phyloP scores from a whole-genome alignment of 78 protist genomes.

The Bigelowiella natans region DNA sequence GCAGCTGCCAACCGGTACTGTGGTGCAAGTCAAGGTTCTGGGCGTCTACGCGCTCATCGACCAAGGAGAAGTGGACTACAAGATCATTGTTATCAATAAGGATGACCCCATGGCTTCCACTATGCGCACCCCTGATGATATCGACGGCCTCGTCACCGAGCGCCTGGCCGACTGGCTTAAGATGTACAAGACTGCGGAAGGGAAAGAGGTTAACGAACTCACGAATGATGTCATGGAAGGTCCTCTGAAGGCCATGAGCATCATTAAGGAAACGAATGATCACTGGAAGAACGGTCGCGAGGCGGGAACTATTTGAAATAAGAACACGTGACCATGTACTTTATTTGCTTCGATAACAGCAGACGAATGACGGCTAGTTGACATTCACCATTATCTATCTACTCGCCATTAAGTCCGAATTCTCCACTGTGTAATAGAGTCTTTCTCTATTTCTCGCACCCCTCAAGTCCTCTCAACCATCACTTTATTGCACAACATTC shows the following conservation, averaged over 20 bases:
- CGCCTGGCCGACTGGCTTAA: slow-evolving; percentile 31
- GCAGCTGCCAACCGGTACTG: neutral
- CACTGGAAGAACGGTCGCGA: slow-evolving; percentile 4
- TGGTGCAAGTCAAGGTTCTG: slow-evolving; percentile 27
- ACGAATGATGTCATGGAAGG: neutral
- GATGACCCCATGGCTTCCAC: slow-evolving; percentile 5
- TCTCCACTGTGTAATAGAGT: neutral
- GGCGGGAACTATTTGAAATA: neutral
- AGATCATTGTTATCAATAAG: slow-evolving; percentile 11
- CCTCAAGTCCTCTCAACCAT: no score
- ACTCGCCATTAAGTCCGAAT: neutral
- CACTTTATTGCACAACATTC: no score
- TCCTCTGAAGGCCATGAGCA: neutral
- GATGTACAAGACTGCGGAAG: slow-evolving; percentile 37
- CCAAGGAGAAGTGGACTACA: slow-evolving; percentile 27
- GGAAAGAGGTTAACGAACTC: slow-evolving; percentile 15
- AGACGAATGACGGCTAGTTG: no score
- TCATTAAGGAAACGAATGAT: neutral
- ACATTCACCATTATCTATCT: neutral
- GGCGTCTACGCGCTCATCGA: slow-evolving; percentile 27
- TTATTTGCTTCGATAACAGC: no score
- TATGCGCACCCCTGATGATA: neutral
- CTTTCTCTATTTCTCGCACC: no score
- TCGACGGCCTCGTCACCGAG: neutral
- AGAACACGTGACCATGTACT: neutral